These are phyloP conservation scores for Daphne laureola DNA, from an alignment of 441 rosid species.

Conservation along the genomic window DNA sequence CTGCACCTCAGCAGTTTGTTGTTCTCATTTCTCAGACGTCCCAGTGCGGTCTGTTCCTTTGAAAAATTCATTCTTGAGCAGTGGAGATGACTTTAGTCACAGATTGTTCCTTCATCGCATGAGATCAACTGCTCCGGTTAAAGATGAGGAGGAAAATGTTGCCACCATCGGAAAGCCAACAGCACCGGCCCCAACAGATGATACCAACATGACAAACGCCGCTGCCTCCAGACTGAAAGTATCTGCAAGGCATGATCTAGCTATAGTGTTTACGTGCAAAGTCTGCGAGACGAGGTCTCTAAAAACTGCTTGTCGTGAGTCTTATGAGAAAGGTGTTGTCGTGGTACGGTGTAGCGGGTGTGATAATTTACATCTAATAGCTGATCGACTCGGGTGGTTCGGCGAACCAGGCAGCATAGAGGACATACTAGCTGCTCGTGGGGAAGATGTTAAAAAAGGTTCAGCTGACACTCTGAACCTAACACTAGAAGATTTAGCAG, in stretches of 20 bases:
- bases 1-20: too few species aligned
- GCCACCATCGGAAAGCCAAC: constrained; percentile 18
- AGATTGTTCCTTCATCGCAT: constrained; percentile 35
- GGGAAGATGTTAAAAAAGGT: constrained; percentile 73
- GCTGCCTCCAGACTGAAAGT: constrained; percentile 44
- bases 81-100: constrained; percentile 19
- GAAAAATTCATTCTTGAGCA: constrained; percentile 28
- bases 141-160: constrained; percentile 17
- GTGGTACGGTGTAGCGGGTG: constrained; percentile 78
- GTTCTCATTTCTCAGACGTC: constrained; percentile 19
- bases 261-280: constrained; percentile 78
- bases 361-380: constrained; percentile 73
- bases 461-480: constrained; percentile 63
- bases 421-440: constrained; percentile 68
- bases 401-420: constrained; percentile 80
- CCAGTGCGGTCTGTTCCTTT: constrained; percentile 22
- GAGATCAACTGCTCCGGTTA: constrained; percentile 16
- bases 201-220: constrained; percentile 23
- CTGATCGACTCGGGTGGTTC: constrained; percentile 83
- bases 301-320: constrained; percentile 59
- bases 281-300: constrained; percentile 79
- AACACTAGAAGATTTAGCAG: constrained; percentile 71
- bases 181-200: constrained; percentile 18
- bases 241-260: constrained; percentile 73
- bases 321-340: constrained; percentile 83